Evolutionary conservation across 1,284 basidiomycete species (phyloP).

Genomic region (Rugosomyces carneus): DNA sequence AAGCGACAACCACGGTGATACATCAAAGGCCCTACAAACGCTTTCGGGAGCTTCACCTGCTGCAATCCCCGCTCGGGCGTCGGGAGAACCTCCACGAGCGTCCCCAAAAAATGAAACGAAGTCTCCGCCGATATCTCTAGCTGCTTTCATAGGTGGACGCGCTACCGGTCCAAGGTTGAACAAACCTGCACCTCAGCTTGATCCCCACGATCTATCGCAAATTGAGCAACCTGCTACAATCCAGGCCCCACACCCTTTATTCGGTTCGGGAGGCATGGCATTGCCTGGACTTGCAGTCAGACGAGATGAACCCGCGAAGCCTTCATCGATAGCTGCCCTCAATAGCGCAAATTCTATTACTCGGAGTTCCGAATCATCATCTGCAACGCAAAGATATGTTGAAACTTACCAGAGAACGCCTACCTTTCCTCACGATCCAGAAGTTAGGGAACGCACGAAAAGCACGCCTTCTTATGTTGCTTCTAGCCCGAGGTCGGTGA

Average conservation of each 20-base stretch:
- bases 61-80: neutral
- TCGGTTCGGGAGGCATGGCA: conserved; percentile 65
- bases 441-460: conserved; percentile 34
- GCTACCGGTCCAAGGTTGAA: conserved; percentile 67
- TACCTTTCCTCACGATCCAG: conserved; percentile 20
- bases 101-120: conserved; percentile 16
- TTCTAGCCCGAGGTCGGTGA: neutral
- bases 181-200: conserved; percentile 62
- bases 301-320: conserved; percentile 8
- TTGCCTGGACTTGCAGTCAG: conserved; percentile 56
- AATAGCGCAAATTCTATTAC: neutral
- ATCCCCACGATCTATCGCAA: conserved; percentile 57
- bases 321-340: conserved; percentile 8
- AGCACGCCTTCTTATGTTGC: conserved; percentile 27
- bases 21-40: conserved; percentile 33
- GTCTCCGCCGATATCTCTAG: conserved; percentile 56
- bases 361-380: conserved; percentile 7
- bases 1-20: conserved; percentile 16
- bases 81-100: conserved; percentile 5
- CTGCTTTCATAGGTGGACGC: conserved; percentile 71
- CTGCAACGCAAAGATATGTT: neutral
- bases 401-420: conserved; percentile 4
- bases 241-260: conserved; percentile 60
- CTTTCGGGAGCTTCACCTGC: conserved; percentile 21
- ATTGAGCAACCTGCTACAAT: conserved; percentile 54